Conservation (phyloP, 495 filamentous ascomycete species). For the Tirmania nivea region DNA sequence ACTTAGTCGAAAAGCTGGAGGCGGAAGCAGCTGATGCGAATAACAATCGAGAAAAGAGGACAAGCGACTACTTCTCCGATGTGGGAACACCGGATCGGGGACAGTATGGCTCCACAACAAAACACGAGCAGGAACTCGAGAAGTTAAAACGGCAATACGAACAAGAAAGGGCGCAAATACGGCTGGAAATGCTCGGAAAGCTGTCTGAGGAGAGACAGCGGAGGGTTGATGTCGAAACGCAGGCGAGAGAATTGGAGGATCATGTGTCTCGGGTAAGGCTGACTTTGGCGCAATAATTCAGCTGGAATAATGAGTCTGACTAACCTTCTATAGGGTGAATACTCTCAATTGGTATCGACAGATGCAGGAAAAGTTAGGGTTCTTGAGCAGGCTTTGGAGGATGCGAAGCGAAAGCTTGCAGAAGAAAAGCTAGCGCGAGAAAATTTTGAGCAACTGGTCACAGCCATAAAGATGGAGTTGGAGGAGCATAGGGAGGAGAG, state of each 20-base stretch:
- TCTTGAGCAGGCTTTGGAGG: constrained; percentile 59
- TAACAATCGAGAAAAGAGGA: constrained; percentile 39
- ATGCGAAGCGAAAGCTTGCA: constrained; percentile 52
- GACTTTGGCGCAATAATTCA: neutral
- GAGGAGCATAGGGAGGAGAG: constrained; percentile 67
- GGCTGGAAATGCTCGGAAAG: constrained; percentile 59
- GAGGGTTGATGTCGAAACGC: constrained; percentile 53
- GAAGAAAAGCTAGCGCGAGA: constrained; percentile 79
- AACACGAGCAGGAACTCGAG: constrained; percentile 62
- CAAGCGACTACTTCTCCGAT: constrained; percentile 96
- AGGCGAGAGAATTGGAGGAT: constrained; percentile 59
- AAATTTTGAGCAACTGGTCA: constrained; percentile 79
- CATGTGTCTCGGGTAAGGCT: constrained; percentile 38
- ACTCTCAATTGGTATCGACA: constrained; percentile 1
- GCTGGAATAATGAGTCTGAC: neutral
- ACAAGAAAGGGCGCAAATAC: constrained; percentile 75
- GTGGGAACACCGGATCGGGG: constrained; percentile 70
- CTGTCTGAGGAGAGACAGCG: constrained; percentile 62
- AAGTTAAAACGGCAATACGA: constrained; percentile 62
- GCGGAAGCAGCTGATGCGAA: constrained; percentile 40
- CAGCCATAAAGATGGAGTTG: constrained; percentile 61
- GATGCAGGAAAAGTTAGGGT: constrained; percentile 42
- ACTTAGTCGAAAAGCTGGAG: constrained; percentile 72
- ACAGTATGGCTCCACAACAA: constrained; percentile 33
- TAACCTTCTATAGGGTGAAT: neutral